Percentiles rank a stretch among this genome's conserved stretches.
Conservation (phyloP, 116 monocot species). For the Papilionanthe hybrid region DNA sequence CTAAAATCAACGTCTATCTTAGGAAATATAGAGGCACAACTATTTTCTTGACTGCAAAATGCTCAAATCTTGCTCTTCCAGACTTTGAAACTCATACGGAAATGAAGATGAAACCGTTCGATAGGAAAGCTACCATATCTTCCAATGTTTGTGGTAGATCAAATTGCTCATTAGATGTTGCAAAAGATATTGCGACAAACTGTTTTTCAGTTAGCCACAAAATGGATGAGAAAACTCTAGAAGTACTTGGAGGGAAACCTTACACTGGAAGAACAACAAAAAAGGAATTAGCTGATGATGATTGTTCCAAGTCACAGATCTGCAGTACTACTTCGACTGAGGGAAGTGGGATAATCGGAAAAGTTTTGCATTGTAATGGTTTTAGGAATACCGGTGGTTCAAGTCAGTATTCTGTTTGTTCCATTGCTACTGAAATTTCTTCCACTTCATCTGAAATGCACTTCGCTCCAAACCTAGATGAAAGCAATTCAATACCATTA, state of each 20-base stretch:
- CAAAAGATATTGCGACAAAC: neutral
- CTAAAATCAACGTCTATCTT: neutral
- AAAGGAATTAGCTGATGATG: neutral
- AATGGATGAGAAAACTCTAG: neutral
- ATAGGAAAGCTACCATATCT: neutral
- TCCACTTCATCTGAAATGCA: neutral
- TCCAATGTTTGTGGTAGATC: conserved; percentile 7
- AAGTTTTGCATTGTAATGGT: neutral
- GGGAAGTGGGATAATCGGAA: neutral
- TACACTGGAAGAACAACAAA: neutral
- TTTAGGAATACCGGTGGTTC: neutral
- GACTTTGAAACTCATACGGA: neutral
- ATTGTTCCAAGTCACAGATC: neutral
- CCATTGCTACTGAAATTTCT: neutral
- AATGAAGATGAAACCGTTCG: conserved; percentile 8
- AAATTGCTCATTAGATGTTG: neutral
- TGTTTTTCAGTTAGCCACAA: conserved; percentile 1
- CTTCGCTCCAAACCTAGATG: neutral
- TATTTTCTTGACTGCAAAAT: neutral
- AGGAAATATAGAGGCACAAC: neutral
- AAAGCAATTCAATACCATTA: conserved; percentile 1
- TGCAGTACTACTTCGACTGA: neutral
- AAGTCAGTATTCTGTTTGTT: neutral
- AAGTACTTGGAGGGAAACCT: conserved; percentile 1
- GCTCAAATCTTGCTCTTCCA: conserved; percentile 5